A percentile compares a stretch with the other conserved stretches of the same genome.
Conservation (phyloP, 306 rosid species). For the Sicyos edulis region DNA sequence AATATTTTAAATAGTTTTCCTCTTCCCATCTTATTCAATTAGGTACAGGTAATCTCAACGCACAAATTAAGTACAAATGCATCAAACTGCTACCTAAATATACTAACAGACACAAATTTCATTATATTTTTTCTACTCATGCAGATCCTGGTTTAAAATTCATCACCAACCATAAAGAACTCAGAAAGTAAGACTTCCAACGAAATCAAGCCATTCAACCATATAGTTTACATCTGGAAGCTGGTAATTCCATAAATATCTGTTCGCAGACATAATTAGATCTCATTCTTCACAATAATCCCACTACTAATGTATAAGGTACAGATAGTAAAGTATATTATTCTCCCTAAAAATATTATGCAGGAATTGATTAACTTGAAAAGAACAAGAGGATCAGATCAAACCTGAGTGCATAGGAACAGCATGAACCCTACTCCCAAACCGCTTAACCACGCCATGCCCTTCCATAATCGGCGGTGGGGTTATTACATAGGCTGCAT, state of each 20-base stretch:
- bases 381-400: background rate
- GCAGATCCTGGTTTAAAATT: background rate
- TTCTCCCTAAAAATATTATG: background rate
- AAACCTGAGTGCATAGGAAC: constrained; percentile 97
- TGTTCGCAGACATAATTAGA: background rate
- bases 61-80: too few relatives aligned
- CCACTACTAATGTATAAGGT: background rate
- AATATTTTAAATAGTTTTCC: too few relatives aligned
- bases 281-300: background rate
- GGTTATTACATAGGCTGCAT: constrained; percentile 52
- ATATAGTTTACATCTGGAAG: background rate
- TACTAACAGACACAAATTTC: background rate
- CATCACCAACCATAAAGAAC: background rate
- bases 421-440: constrained; percentile 67
- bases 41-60: too few relatives aligned
- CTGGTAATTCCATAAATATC: too few relatives aligned
- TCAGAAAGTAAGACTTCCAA: background rate
- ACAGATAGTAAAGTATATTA: background rate
- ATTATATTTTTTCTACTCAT: background rate
- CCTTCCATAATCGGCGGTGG: constrained; percentile 84
- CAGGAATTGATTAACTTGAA: background rate
- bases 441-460: constrained; percentile 81
- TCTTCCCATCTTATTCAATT: too few relatives aligned
- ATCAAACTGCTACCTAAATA: too few relatives aligned
- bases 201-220: background rate